A percentile compares a stretch with the other conserved stretches of the same genome.
phyloP scores from a whole-genome alignment of 495 filamentous ascomycete species.

The Daldinia vernicosa region DNA sequence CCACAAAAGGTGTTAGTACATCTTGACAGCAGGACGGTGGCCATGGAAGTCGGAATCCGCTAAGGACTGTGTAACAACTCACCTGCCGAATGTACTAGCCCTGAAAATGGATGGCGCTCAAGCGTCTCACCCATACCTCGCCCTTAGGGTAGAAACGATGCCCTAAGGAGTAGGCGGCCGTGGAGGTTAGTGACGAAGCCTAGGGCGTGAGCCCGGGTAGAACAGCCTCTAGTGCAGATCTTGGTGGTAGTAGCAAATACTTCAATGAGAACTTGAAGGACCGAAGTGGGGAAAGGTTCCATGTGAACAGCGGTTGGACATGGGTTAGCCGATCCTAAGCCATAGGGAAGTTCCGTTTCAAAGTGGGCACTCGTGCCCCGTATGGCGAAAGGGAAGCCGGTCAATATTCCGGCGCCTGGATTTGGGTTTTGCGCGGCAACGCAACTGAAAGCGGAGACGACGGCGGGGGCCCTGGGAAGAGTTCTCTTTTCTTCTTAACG shows the following conservation, averaged over 20 bases:
- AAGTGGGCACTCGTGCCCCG: conserved; percentile 11
- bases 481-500: conserved; percentile 16
- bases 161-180: conserved; percentile 14
- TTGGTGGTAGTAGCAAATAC: conserved; percentile 15
- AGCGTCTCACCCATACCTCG: conserved; percentile 13
- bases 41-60: conserved; percentile 14
- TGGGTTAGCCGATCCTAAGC: conserved; percentile 15
- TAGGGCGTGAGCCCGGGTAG: conserved; percentile 11
- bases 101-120: conserved; percentile 15
- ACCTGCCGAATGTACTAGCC: conserved; percentile 15
- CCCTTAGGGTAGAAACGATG: conserved; percentile 15
- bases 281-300: conserved; percentile 14
- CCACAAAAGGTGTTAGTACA: conserved; percentile 15
- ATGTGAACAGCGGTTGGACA: conserved; percentile 14
- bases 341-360: conserved; percentile 15
- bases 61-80: conserved; percentile 15
- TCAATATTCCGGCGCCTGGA: conserved; percentile 15
- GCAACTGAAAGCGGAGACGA: conserved; percentile 15
- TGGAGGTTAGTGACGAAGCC: conserved; percentile 13
- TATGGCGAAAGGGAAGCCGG: conserved; percentile 14
- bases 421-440: conserved; percentile 14
- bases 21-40: conserved; percentile 14
- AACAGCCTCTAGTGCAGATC: conserved; percentile 14
- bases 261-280: conserved; percentile 14
- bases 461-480: conserved; percentile 11